Evolutionary conservation across 768 basidiomycete genomes (phyloP).

Genomic region (Amanita rimosa): DNA sequence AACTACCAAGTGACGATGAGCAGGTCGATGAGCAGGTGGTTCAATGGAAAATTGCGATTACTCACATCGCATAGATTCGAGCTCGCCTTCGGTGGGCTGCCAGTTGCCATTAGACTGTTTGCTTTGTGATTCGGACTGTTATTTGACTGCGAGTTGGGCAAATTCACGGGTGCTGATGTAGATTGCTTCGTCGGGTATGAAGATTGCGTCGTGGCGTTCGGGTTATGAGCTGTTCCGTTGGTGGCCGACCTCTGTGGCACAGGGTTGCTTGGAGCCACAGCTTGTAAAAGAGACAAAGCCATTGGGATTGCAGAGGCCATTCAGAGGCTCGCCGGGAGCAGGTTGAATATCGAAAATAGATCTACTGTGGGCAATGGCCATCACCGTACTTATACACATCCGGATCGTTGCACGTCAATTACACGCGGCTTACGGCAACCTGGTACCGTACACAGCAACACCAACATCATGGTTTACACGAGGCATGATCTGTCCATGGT

Average conservation of each 20-base stretch:
- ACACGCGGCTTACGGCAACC: conserved; percentile 4
- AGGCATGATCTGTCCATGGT: conserved; percentile 3
- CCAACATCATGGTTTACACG: conserved; percentile 4
- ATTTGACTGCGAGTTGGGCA: conserved; percentile 16
- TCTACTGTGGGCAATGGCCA: conserved; percentile 1
- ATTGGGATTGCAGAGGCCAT: conserved; percentile 36
- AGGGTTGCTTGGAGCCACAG: conserved; percentile 25
- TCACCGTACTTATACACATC: conserved; percentile 7
- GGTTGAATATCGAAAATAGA: conserved; percentile 7
- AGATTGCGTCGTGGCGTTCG: conserved; percentile 14
- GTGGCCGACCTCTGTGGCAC: conserved; percentile 19
- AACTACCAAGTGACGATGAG: conserved; percentile 29
- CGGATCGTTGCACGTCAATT: neutral
- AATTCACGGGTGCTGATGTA: conserved; percentile 20
- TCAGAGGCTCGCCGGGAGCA: neutral
- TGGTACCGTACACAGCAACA: neutral
- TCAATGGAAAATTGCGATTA: neutral
- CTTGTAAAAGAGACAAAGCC: conserved; percentile 31
- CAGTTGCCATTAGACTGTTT: conserved; percentile 10
- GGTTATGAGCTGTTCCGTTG: conserved; percentile 10
- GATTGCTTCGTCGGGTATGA: conserved; percentile 16
- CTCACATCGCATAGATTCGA: conserved; percentile 41
- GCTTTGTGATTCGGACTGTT: conserved; percentile 7
- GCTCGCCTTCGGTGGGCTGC: conserved; percentile 19
- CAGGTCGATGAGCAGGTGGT: neutral